Conservation (phyloP, 129 eudicot genomes). For the carrot (Daucus carota) region DNA sequence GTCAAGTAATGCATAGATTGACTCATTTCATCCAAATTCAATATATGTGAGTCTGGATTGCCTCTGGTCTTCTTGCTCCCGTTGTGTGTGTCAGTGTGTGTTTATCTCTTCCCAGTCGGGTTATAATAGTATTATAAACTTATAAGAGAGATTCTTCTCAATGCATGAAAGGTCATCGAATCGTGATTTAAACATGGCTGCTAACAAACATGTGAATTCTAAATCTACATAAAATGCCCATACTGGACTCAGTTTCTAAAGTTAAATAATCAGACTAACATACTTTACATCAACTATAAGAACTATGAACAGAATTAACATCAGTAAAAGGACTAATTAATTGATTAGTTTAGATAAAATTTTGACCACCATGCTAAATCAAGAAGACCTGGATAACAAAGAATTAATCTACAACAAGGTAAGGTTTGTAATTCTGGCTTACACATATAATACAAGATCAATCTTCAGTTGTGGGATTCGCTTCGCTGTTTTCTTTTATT, state of each 20-base stretch:
- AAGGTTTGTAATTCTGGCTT: neutral
- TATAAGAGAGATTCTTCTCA: slow-evolving; percentile 16
- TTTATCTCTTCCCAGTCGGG: slow-evolving; percentile 14
- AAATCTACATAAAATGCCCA: slow-evolving; percentile 10
- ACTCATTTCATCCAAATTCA: neutral
- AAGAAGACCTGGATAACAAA: slow-evolving; percentile 14
- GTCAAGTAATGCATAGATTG: no score
- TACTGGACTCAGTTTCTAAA: neutral
- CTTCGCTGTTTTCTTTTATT: neutral
- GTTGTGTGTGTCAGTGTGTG: slow-evolving; percentile 1
- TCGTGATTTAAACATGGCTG: slow-evolving; percentile 7
- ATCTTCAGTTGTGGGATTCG: slow-evolving; percentile 8
- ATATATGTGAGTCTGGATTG: neutral
- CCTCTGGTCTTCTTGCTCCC: neutral
- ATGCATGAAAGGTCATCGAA: neutral
- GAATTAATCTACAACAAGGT: no score
- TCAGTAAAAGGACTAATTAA: no score
- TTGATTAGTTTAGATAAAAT: no score
- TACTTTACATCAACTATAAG: neutral
- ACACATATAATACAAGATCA: slow-evolving; percentile 21
- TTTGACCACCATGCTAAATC: neutral
- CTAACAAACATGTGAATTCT: neutral
- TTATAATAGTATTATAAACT: no score
- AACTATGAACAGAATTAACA: neutral
- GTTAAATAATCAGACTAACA: neutral